Evolutionary conservation across 1,139 yeast genomes (phyloP).

Genomic region (Pichia sp.): DNA sequence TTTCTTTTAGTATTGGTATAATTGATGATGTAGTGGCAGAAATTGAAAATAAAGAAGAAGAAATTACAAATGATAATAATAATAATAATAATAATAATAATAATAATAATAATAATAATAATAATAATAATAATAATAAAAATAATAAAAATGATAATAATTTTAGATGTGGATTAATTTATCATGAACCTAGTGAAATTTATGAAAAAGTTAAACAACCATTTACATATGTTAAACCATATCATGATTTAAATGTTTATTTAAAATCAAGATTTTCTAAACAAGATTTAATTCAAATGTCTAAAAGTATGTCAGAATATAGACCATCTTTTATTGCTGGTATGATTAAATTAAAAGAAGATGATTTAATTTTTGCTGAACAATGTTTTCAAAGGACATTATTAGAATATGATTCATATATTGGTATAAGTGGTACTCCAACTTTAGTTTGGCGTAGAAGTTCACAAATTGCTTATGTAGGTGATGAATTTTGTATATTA

Average conservation of each 20-base stretch:
- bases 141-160: constrained; percentile 6
- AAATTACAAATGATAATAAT: neutral
- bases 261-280: constrained; percentile 65
- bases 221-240: constrained; percentile 85
- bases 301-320: constrained; percentile 82
- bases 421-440: constrained; percentile 84
- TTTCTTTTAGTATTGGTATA: constrained; percentile 52
- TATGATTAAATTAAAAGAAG: constrained; percentile 80
- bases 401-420: constrained; percentile 80
- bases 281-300: constrained; percentile 63
- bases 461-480: constrained; percentile 91
- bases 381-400: constrained; percentile 91
- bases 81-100: constrained; percentile 5
- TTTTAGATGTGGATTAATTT: constrained; percentile 33
- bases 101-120: neutral
- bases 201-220: constrained; percentile 71
- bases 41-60: constrained; percentile 2
- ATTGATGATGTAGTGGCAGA: constrained; percentile 31
- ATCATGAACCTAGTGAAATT: constrained; percentile 70
- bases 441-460: constrained; percentile 94
- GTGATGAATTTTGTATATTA: constrained; percentile 81
- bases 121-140: too few relatives aligned
- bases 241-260: constrained; percentile 73
- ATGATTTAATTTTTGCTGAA: constrained; percentile 90
- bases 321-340: constrained; percentile 92